phyloP scores from a whole-genome alignment of 148 eudicot species.

The Selenicereus undatus region DNA sequence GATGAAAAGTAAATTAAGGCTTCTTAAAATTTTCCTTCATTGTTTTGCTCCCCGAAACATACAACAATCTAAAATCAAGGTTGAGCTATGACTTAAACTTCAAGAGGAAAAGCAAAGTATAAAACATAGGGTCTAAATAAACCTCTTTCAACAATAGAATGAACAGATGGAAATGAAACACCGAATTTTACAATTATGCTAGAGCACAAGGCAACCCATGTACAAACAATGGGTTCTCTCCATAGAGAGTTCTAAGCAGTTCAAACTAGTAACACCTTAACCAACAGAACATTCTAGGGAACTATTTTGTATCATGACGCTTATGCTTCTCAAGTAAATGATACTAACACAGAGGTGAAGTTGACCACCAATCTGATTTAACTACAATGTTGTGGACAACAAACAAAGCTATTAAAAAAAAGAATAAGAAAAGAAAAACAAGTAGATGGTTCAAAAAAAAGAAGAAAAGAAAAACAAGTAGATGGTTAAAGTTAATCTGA shows the following conservation, averaged over 20 bases:
- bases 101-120: background rate
- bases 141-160: background rate
- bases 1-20: background rate
- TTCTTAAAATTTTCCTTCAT: background rate
- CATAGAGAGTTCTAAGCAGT: background rate
- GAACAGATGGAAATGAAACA: background rate
- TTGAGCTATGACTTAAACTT: background rate
- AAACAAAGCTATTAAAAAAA: background rate
- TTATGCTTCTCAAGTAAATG: background rate
- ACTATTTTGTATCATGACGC: background rate
- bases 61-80: background rate
- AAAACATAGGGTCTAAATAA: background rate
- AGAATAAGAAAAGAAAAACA: too few relatives aligned
- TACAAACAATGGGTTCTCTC: background rate
- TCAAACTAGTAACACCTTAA: background rate
- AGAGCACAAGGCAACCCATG: background rate
- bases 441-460: too few relatives aligned
- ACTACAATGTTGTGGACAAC: background rate
- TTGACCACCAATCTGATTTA: background rate
- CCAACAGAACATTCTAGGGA: background rate
- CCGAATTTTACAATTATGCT: background rate
- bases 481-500: background rate
- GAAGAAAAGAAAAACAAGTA: too few relatives aligned
- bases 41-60: background rate
- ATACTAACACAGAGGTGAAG: background rate